Evolutionary conservation across 192 early-diverging fungal species (phyloP).

Genomic region (Paraglomus occultum): DNA sequence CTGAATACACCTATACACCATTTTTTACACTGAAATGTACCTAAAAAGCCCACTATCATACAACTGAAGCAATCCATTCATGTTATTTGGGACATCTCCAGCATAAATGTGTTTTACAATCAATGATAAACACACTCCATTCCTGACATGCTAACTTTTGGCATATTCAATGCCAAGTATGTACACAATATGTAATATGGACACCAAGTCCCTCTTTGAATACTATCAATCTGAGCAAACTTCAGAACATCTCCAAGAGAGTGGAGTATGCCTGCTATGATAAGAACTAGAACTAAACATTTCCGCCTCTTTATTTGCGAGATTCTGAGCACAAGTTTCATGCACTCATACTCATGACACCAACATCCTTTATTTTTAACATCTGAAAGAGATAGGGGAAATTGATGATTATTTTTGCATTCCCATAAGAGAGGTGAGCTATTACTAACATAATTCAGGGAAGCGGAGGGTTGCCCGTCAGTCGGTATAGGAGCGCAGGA

Average conservation of each 20-base stretch:
- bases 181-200: too few relatives aligned
- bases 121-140: too few relatives aligned
- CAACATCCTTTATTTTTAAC: neutral
- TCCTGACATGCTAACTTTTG: too few relatives aligned
- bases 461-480: too few relatives aligned
- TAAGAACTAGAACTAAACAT: neutral
- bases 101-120: too few relatives aligned
- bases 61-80: too few relatives aligned
- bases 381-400: neutral
- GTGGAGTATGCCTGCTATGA: neutral
- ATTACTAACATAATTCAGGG: conserved; percentile 10
- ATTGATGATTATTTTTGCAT: conserved; percentile 17
- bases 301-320: neutral
- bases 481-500: too few relatives aligned
- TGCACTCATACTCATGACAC: neutral
- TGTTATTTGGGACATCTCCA: too few relatives aligned
- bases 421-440: conserved; percentile 16
- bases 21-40: too few relatives aligned
- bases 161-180: too few relatives aligned
- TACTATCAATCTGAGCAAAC: conserved; percentile 4
- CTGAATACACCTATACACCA: too few relatives aligned
- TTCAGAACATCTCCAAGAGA: conserved; percentile 20
- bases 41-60: too few relatives aligned
- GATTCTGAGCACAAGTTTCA: conserved; percentile 11
- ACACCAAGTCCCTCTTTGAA: conserved; percentile 20